Base-by-base conservation (phyloP, 1,139 yeast genomes). In the Candida tropicalis region DNA sequence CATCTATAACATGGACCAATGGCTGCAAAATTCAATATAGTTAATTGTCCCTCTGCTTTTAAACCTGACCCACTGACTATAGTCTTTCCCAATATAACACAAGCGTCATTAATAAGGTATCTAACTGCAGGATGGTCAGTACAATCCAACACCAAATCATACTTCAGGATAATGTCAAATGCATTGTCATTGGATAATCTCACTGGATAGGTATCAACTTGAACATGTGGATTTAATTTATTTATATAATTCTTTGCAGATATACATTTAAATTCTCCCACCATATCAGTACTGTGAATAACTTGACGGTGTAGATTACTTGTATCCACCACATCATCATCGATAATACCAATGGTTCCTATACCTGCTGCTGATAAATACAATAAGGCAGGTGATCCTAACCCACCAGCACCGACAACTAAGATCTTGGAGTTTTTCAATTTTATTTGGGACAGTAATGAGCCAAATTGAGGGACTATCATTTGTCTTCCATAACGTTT, bases 361-460 rank as follows among this genome's bases (percentile, higher is more conserved):
- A 93, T 68, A 2, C 99, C 99, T 0, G 96, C 87, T 0, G 95
- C 97, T 0, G 85, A 82, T 3, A 95, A 66, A 58, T 95, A 95
- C 31, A 87, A 75, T 39, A 93, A 64, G 0, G 95, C 95, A 0
- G 99, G 98, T 52, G 96, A 86, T 0, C 99, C 99, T 9, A 95
- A 72, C 0, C 99, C 99, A 10, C 99, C 99, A 0, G 97, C 97
- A 1, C 99, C 99, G 7, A 95, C 75, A 0, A 95, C 93, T 25
- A 93, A 65, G 0, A 90, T 77, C 38, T 70, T 77, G 1, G 93
- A 50, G 0, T 61, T 52, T 53, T 82, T 83, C 39, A 95, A 65
- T 38, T 64, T 68, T 4, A 74, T 47, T 59, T 95, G 99, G 9
- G 81, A 73, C 1, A 56, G 43, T 24, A 68, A 52, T 8, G 83